Percentiles rank a stretch among this genome's conserved stretches.
Conservation (phyloP, 768 basidiomycete species). For the Pulveroboletus sp. region DNA sequence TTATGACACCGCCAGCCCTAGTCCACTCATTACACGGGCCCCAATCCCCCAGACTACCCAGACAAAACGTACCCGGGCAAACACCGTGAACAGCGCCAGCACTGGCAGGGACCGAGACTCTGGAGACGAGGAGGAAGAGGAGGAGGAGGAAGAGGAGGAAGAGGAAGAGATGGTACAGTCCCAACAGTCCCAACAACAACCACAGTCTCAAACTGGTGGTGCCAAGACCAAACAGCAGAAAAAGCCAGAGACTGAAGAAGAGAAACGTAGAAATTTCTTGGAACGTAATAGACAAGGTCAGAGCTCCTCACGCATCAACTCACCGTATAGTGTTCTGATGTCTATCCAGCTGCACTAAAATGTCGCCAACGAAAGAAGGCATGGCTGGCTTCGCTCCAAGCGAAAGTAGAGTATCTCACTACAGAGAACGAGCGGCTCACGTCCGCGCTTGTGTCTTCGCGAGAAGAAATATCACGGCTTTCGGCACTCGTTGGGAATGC, state of each 20-base stretch:
- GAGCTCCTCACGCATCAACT: neutral
- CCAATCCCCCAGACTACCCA: constrained; percentile 21
- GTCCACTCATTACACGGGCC: constrained; percentile 23
- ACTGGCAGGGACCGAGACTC: constrained; percentile 35
- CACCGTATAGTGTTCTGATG: constrained; percentile 2
- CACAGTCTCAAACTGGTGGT: constrained; percentile 8
- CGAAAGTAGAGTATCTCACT: constrained; percentile 87
- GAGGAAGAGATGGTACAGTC: constrained; percentile 26
- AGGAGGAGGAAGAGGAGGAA: constrained; percentile 35
- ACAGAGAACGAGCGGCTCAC: constrained; percentile 94
- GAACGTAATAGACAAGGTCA: constrained; percentile 96
- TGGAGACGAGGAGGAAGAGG: constrained; percentile 34
- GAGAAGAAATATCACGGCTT: constrained; percentile 88
- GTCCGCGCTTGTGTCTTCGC: constrained; percentile 76
- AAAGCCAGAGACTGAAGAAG: constrained; percentile 95
- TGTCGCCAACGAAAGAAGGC: constrained; percentile 99
- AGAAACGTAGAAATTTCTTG: constrained; percentile 94
- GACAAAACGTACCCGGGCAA: constrained; percentile 37
- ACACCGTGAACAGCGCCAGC: constrained; percentile 29
- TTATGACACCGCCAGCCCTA: constrained; percentile 43
- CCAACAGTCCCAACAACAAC: constrained; percentile 19
- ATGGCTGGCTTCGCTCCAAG: constrained; percentile 89
- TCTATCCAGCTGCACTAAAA: constrained; percentile 80
- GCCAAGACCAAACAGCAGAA: constrained; percentile 38
- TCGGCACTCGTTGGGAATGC: constrained; percentile 65